Evolutionary conservation across 2,329 filamentous ascomycete genomes (phyloP), one percentile per base, ranked within the genome.

Genomic region (Alternaria ethzedia): DNA sequence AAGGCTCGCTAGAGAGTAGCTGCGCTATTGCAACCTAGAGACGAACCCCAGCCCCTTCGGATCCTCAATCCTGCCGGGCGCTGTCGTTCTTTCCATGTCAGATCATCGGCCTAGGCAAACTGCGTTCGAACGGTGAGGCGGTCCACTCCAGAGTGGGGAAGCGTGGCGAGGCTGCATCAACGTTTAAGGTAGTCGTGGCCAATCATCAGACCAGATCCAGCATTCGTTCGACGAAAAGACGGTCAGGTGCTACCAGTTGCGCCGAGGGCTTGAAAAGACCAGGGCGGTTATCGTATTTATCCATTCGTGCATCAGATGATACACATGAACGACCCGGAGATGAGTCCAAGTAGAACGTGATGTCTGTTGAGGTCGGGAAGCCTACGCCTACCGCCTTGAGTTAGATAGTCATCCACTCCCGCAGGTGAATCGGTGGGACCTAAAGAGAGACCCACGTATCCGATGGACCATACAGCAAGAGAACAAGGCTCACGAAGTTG

Each of bases 261-360:
- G 64, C 63, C 49, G 54, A 65, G 47, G 52, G 65, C 30, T 69
- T 54, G 69, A 58, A 61, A 70, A 61, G 66, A 65, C 64, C 64
- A 65, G 63, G 63, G 64, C 56, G 52, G 60, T 66, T 66, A 67
- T 72, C 64, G 64, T 67, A 58, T 64, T 69, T 60, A 59, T 30
- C 57, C 56, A 67, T 71, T 62, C 61, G 61, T 50, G 64, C 59
- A 68, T 76, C 77, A 78, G 71, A 77, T 79, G 76, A 79, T 69
- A 52, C 65, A 44, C 23, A 52, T 25, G 36, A 56, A 63, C 43
- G 15, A 54, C 57, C 17, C 25, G 36, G 49, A 56, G 63, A 64
- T 70, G 64, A 67, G 69, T 71, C 61, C 62, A 55, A 49, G 46
- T 57, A 56, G 30, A 63, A 46, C 55, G 54, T 30, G 49, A 54